Conservation (phyloP, 305 asterid species). For the Fraxinus latifolia region DNA sequence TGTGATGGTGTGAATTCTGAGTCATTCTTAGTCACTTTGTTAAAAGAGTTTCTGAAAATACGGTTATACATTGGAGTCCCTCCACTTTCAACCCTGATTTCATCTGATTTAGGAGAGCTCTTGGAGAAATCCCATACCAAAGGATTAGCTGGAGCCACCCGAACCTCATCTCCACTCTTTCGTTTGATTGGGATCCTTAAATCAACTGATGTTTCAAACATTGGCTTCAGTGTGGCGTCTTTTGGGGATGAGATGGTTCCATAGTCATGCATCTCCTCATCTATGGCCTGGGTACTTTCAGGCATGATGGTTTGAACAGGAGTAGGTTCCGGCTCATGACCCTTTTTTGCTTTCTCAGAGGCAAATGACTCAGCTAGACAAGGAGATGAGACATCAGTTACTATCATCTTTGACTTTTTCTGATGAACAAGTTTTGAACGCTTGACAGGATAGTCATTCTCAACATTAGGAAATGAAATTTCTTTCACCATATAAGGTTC, state of each 20-base stretch:
- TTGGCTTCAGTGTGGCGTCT: constrained; percentile 33
- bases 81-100: constrained; percentile 36
- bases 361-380: constrained; percentile 36
- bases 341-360: constrained; percentile 33
- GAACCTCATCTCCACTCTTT: constrained; percentile 32
- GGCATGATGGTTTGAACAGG: constrained; percentile 30
- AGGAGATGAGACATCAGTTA: constrained; percentile 57
- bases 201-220: constrained; percentile 26
- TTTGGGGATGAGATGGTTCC: constrained; percentile 49
- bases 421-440: constrained; percentile 74
- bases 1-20: constrained; percentile 35
- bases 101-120: constrained; percentile 37
- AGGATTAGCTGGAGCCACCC: constrained; percentile 40
- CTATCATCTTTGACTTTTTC: constrained; percentile 65
- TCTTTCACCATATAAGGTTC: constrained; percentile 99
- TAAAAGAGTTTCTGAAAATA: constrained; percentile 50
- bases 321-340: constrained; percentile 32
- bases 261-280: constrained; percentile 56
- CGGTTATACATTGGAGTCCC: constrained; percentile 38
- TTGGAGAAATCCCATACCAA: constrained; percentile 32
- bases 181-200: constrained; percentile 25
- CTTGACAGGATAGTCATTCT: constrained; percentile 80
- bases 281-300: constrained; percentile 41
- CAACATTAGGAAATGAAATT: constrained; percentile 61
- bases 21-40: constrained; percentile 35